Evolutionary conservation across 2,329 filamentous ascomycete species (phyloP), one percentile per base, ranked within the genome.

Genomic region (Microcera coccophila): DNA sequence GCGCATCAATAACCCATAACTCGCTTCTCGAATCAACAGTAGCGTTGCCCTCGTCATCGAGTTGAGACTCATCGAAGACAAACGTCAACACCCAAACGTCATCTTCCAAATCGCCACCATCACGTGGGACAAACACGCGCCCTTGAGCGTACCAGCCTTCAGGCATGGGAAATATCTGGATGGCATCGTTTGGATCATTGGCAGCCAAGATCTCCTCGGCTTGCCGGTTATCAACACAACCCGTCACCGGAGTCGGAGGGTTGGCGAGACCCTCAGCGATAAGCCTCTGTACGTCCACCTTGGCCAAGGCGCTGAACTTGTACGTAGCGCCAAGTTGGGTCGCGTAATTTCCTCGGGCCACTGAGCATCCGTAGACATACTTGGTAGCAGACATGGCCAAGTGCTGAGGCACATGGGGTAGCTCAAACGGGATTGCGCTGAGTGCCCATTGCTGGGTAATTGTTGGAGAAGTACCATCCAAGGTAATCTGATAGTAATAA

Each of bases 81-180:
- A 85, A 87, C 35, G 79, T 82, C 4, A 87, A 64, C 1, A 87
- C 65, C 63, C 75, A 87, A 0, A 84, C 84, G 49, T 83, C 80
- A 51, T 87, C 82, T 58, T 87, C 84, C 1, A 52, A 58, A 1
- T 34, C 44, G 0, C 66, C 61, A 10, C 62, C 51, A 2, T 50
- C 34, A 1, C 74, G 63, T 3, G 81, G 66, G 4, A 87, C 73
- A 47, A 87, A 87, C 1, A 79, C 73, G 2, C 82, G 76, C 60
- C 87, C 84, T 56, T 87, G 83, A 1, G 81, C 81, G 47, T 72
- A 87, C 69, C 76, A 80, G 0, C 76, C 75, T 0, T 62, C 53
- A 0, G 84, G 84, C 57, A 86, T 72, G 14, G 62, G 63, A 61
- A 87, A 87, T 8, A 80, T 68, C 52, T 74, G 71, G 52, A 87